Base-by-base conservation (phyloP, 2,329 filamentous ascomycete genomes). In the Fusarium succisae region DNA sequence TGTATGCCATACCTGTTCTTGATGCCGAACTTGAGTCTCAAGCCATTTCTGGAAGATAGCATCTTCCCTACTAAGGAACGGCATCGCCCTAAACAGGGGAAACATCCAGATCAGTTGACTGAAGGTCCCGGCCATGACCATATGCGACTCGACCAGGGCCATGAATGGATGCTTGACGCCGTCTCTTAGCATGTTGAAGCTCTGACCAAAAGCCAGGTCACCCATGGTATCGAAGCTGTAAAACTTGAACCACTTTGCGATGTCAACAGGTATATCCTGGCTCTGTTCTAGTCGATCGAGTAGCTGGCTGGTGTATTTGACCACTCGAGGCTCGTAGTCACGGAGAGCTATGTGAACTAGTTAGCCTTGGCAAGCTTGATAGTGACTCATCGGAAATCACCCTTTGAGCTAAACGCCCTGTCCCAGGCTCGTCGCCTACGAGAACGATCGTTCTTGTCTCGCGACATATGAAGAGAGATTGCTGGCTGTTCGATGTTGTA, bases 371-470 rank as follows among this genome's bases (percentile, higher is more conserved):
- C 0, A n/a, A 18, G 3, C 18, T 50, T 24, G 28, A n/a, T 18
- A 0, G 22, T 3, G 15, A 3, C 15, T 14, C 1, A 4, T 10
- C 1, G 3, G 4, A 15, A 11, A 0, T 26, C 3, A 53, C 30
- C 30, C n/a, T 37, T 53, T 14, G 48, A 35, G 14, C n/a, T 53
- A 11, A 53, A 53, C 0, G 48, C 48, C 9, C n/a, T 53, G 12
- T 53, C 48, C 48, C 48, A 53, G 9, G 17, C 30, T 37, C 48
- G 30, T 26, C 48, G 48, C 1, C 48, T 24, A 5, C n/a, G n/a
- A 11, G 30, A 24, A 4, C 37, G 48, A 0, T 26, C 30, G 6
- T 12, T 35, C 2, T 24, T 53, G 6, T 53, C 30, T 3, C 48
- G n/a, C 6, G n/a, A 53, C 48, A 53, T 53, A 6, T 53, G 30